phyloP scores from a whole-genome alignment of 495 filamentous ascomycete species.

The Trichoderma gamsii region DNA sequence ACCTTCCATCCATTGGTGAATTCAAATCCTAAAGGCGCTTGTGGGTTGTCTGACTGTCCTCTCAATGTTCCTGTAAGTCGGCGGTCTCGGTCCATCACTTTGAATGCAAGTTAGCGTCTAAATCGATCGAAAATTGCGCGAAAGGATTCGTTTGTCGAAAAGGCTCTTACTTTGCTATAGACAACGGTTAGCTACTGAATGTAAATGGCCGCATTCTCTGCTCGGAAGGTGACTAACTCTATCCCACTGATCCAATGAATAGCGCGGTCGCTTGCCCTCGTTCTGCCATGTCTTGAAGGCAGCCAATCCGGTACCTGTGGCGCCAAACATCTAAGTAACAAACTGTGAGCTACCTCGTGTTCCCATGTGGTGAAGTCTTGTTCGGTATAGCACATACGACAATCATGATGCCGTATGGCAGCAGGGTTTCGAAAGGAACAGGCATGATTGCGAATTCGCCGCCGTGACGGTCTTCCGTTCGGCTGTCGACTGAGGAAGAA shows the following conservation, averaged over 20 bases:
- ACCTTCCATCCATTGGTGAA: slow-evolving; percentile 91
- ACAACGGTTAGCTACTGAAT: slow-evolving; percentile 28
- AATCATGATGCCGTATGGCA: slow-evolving; percentile 90
- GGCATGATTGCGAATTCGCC: slow-evolving; percentile 55
- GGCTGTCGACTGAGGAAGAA: not conserved
- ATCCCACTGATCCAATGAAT: slow-evolving; percentile 89
- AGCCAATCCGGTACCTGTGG: slow-evolving; percentile 69
- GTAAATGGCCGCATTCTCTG: not conserved
- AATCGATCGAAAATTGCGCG: slow-evolving; percentile 6
- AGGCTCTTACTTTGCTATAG: slow-evolving; percentile 65
- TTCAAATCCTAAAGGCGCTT: slow-evolving; percentile 83
- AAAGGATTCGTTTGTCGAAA: not conserved
- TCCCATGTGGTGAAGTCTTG: slow-evolving; percentile 17
- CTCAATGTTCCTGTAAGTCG: slow-evolving; percentile 78
- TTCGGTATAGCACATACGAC: slow-evolving; percentile 51
- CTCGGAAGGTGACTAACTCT: slow-evolving; percentile 52
- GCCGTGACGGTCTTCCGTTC: slow-evolving; percentile 5
- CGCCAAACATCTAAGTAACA: slow-evolving; percentile 74
- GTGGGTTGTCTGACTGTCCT: slow-evolving; percentile 75
- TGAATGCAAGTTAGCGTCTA: slow-evolving; percentile 29
- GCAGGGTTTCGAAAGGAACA: slow-evolving; percentile 89
- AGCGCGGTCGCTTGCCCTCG: slow-evolving; percentile 78
- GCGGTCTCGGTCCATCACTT: slow-evolving; percentile 96
- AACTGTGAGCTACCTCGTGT: slow-evolving; percentile 26
- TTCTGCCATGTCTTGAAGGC: slow-evolving; percentile 73